A percentile compares a stretch with the other conserved stretches of the same genome.
These are phyloP conservation scores for Dalechampia spathulata DNA, from an alignment of 441 rosid species.

Conservation along the genomic window DNA sequence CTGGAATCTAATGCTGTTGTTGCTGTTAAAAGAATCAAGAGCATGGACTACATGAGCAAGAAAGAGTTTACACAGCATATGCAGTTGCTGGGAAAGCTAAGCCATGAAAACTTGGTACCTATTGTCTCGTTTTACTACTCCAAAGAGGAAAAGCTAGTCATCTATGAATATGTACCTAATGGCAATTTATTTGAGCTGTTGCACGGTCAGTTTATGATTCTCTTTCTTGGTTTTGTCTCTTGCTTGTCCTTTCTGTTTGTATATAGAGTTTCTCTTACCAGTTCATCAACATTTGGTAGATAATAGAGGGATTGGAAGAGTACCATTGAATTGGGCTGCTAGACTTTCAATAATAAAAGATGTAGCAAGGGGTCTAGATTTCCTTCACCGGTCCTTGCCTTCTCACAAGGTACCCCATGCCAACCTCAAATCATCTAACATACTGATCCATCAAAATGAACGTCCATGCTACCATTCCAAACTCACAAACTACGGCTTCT, in stretches of 20 bases:
- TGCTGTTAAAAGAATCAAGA: slow-evolving; percentile 36
- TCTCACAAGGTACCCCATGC: slow-evolving; percentile 48
- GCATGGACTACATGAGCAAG: slow-evolving; percentile 30
- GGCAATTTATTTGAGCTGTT: slow-evolving; percentile 41
- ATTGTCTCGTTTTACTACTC: slow-evolving; percentile 44
- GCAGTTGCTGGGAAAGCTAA: slow-evolving; percentile 43
- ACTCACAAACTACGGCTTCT: slow-evolving; percentile 44
- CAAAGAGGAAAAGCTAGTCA: slow-evolving; percentile 42
- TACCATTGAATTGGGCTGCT: slow-evolving; percentile 33
- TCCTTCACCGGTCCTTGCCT: slow-evolving; percentile 39
- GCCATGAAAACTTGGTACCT: slow-evolving; percentile 37
- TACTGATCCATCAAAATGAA: slow-evolving; percentile 21
- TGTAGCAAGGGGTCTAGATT: slow-evolving; percentile 32
- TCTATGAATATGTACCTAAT: slow-evolving; percentile 38
- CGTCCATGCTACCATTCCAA: slow-evolving; percentile 24
- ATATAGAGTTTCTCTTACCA: not conserved
- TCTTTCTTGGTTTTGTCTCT: not conserved
- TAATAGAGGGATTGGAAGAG: slow-evolving; percentile 38
- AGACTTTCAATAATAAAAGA: slow-evolving; percentile 42
- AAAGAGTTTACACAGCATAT: slow-evolving; percentile 44
- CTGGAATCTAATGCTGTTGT: slow-evolving; percentile 40
- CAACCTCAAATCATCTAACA: slow-evolving; percentile 48
- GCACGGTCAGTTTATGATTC: slow-evolving; percentile 37
- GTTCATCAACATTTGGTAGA: slow-evolving; percentile 15
- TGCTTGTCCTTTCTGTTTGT: not conserved